Percentiles rank a stretch among this genome's conserved stretches.
Conservation (phyloP, 345 rosid species). For the Cardiospermum halicacabum region DNA sequence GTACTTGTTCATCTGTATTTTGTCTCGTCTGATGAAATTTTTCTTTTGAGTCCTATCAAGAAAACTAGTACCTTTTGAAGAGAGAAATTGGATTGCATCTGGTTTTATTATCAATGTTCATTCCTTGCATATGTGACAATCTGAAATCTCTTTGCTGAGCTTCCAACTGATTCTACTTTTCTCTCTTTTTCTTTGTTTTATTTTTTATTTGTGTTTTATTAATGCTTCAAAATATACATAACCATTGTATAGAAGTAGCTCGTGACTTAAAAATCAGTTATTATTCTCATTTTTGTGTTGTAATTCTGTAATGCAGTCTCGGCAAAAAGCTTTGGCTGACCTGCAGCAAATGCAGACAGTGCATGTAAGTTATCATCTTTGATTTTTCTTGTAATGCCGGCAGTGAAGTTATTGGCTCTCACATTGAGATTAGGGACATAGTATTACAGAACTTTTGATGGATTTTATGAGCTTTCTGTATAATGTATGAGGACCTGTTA, state of each 20-base stretch:
- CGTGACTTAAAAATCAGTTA: background rate
- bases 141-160: background rate
- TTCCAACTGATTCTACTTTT: background rate
- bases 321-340: conserved; percentile 82
- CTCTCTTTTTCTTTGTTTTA: background rate
- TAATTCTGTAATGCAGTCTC: conserved; percentile 51
- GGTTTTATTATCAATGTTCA: background rate
- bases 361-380: conserved; percentile 47
- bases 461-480: background rate
- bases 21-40: background rate
- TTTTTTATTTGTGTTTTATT: no score
- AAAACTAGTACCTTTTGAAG: background rate
- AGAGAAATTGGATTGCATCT: background rate
- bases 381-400: conserved; percentile 13
- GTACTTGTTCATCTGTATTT: background rate
- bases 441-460: conserved; percentile 14
- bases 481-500: background rate
- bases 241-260: background rate
- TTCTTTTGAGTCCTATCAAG: background rate
- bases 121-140: background rate
- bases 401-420: background rate
- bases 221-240: background rate
- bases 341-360: conserved; percentile 73
- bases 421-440: background rate
- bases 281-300: conserved; percentile 13